Evolutionary conservation across 306 rosid species (phyloP).

Genomic region (Cicer yamashitae): DNA sequence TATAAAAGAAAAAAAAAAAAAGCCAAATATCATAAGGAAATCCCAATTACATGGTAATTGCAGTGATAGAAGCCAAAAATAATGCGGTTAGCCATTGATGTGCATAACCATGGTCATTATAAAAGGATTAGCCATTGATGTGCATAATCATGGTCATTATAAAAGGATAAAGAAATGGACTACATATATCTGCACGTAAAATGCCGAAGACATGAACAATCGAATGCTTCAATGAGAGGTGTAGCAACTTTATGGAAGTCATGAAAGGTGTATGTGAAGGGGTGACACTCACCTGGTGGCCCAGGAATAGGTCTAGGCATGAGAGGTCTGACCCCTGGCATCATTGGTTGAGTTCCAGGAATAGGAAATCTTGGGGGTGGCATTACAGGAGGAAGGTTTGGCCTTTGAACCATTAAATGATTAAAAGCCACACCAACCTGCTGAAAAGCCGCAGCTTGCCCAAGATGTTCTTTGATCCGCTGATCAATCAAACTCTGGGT

Average conservation of each 20-base stretch:
- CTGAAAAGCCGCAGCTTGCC: conserved; percentile 88
- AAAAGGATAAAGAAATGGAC: background rate
- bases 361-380: conserved; percentile 74
- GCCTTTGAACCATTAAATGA: conserved; percentile 67
- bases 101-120: background rate
- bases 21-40: background rate
- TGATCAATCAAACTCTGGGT: conserved; percentile 95
- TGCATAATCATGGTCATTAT: background rate
- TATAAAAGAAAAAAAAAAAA: conserved; percentile 15
- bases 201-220: conserved; percentile 14
- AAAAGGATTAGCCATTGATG: background rate
- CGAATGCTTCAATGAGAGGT: background rate
- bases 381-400: conserved; percentile 41
- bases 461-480: conserved; percentile 96
- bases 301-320: conserved; percentile 83
- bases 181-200: background rate
- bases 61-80: conserved; percentile 1
- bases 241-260: background rate
- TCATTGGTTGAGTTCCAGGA: conserved; percentile 64
- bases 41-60: conserved; percentile 25
- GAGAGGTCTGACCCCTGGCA: conserved; percentile 84
- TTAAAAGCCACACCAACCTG: conserved; percentile 91
- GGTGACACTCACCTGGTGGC: conserved; percentile 64
- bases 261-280: background rate
- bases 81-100: background rate